These are phyloP conservation scores for Chlamydomonas reinhardtii DNA, from an alignment of 163 green algal genomes.

Conservation along the genomic window DNA sequence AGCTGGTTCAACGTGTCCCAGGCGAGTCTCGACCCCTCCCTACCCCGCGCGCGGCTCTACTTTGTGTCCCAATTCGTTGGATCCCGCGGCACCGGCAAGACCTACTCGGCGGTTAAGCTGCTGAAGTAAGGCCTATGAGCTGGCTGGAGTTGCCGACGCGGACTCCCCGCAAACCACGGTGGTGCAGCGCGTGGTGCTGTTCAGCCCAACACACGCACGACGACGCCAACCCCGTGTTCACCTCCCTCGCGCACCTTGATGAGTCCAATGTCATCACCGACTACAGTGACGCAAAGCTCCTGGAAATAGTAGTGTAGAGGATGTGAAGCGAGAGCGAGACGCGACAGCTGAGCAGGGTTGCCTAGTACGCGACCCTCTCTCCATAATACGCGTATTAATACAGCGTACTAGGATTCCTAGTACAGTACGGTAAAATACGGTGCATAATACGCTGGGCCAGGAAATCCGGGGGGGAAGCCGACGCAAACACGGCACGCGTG, in stretches of 20 bases:
- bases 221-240: too few species aligned
- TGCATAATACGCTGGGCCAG: too few species aligned
- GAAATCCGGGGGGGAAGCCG: too few species aligned
- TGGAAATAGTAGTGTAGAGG: not conserved
- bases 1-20: not conserved
- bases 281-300: not conserved
- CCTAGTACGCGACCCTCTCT: too few species aligned
- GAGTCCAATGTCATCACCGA: not conserved
- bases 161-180: too few species aligned
- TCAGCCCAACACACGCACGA: too few species aligned
- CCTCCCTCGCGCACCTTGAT: not conserved
- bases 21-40: not conserved
- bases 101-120: not conserved
- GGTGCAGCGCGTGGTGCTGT: too few species aligned
- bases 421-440: too few species aligned
- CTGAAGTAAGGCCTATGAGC: conserved; percentile 1
- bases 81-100: not conserved
- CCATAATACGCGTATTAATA: too few species aligned
- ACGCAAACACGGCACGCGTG: too few species aligned
- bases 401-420: too few species aligned
- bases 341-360: not conserved
- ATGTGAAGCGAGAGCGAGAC: not conserved
- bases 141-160: not conserved
- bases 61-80: conserved; percentile 1
- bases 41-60: not conserved